Evolutionary conservation across 2,329 filamentous ascomycete genomes (phyloP), one percentile per base, ranked within the genome.

Genomic region (Fusarium circinatum): DNA sequence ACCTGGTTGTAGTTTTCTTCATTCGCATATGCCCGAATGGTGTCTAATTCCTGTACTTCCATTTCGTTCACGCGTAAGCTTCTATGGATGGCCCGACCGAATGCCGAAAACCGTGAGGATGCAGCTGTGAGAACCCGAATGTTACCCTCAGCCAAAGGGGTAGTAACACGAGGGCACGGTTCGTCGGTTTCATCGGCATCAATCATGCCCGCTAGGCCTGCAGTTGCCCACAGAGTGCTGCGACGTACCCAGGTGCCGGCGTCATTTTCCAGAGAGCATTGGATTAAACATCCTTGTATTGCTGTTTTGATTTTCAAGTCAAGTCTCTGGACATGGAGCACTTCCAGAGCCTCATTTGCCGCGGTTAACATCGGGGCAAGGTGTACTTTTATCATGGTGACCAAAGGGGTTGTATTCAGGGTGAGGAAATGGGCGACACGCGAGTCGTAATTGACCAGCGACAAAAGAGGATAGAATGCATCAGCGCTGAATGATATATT

Each of bases 401-500:
- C 10, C 20, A 41, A 30, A 36, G 34, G 15, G 24, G 4, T 41
- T n/a, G 34, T 30, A 14, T 17, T 15, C 6, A 28, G 3, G 34
- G 24, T 55, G 20, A 55, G 34, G 51, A 55, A 55, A 17, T 55
- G 20, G 26, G 51, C 51, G 24, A 55, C 15, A 28, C 51, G 51
- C 26, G 34, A 41, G 34, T 55, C 51, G 36, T 41, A 55, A 18
- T 55, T 5, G 15, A 55, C 26, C 22, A 18, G 20, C n/a, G 51
- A 36, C 34, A 55, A 28, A 30, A 55, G 6, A n/a, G 34, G 20
- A 55, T 55, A 18, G 24, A 55, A 28, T 41, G 8, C 24, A 6
- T 30, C 4, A 20, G 3, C 7, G 20, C 12, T 18, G 1, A 3
- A 2, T 22, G 2, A 1, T 52, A 1, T 12, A 24, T 7, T 7